These are phyloP conservation scores for Rutstroemia sp. DNA, from an alignment of 2,329 filamentous ascomycete genomes.

Conservation along the genomic window DNA sequence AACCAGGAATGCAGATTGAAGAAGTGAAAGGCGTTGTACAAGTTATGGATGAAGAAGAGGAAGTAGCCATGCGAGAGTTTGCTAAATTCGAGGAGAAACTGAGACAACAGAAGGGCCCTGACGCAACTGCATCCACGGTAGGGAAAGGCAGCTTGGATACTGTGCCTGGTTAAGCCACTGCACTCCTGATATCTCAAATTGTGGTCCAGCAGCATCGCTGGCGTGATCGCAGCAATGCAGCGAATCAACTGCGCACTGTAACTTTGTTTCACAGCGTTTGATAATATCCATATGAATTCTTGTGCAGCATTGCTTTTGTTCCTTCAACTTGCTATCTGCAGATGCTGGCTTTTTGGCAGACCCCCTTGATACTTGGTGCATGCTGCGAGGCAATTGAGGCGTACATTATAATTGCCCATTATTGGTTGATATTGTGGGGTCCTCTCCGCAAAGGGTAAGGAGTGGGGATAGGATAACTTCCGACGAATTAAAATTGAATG, in stretches of 20 bases:
- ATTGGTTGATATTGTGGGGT: conserved; percentile 1
- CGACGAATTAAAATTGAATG: neutral
- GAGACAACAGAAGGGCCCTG: conserved; percentile 42
- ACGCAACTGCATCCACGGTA: conserved; percentile 19
- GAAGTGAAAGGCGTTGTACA: conserved; percentile 91
- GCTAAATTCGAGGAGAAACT: conserved; percentile 89
- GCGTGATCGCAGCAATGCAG: conserved; percentile 1
- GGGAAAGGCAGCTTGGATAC: conserved; percentile 24
- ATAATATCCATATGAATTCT: conserved; percentile 20
- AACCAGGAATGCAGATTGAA: conserved; percentile 59
- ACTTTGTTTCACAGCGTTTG: conserved; percentile 18
- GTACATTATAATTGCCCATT: neutral
- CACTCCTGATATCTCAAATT: neutral
- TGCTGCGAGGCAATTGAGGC: neutral
- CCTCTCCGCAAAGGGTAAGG: neutral
- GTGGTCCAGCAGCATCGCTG: neutral
- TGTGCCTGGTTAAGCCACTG: conserved; percentile 15
- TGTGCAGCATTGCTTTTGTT: neutral
- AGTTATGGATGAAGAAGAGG: conserved; percentile 85
- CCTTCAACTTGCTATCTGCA: neutral
- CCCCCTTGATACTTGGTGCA: conserved; percentile 3
- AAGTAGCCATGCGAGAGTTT: conserved; percentile 80
- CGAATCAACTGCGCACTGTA: neutral
- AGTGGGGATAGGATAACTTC: neutral
- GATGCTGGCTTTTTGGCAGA: neutral